phyloP scores from a whole-genome alignment of 2,329 filamentous ascomycete genomes.

The Cladosporium oxysporum region DNA sequence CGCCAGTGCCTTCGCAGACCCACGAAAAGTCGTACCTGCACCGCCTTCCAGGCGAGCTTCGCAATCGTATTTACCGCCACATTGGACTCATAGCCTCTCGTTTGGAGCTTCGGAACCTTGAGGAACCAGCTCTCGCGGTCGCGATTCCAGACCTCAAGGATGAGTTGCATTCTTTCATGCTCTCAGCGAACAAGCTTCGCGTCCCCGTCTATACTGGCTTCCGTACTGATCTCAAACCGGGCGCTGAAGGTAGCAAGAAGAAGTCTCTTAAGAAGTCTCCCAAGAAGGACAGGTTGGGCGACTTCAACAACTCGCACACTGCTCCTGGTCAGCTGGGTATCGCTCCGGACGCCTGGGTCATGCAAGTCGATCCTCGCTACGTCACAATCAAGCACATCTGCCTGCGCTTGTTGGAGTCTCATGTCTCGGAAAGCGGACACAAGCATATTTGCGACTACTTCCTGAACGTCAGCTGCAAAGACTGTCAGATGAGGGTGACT shows the following conservation, averaged over 20 bases:
- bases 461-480: not conserved
- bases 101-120: not conserved
- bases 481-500: not conserved
- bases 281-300: not conserved
- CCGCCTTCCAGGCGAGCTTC: constrained; percentile 24
- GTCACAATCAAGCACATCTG: constrained; percentile 16
- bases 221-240: not conserved
- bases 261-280: not conserved
- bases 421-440: not conserved
- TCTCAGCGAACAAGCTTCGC: constrained; percentile 11
- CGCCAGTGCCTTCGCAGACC: not conserved
- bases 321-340: not conserved
- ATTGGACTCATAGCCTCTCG: not conserved
- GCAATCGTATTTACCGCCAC: constrained; percentile 24
- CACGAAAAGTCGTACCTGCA: constrained; percentile 13
- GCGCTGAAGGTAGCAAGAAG: too few relatives aligned
- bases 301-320: not conserved
- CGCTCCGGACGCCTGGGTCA: not conserved
- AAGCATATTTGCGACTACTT: constrained; percentile 11
- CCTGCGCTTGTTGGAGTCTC: constrained; percentile 1
- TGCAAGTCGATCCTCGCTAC: constrained; percentile 2
- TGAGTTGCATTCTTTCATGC: constrained; percentile 3
- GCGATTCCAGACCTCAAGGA: constrained; percentile 6
- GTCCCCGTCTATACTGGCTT: constrained; percentile 5
- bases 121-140: not conserved